Base-by-base conservation (phyloP, 305 asterid genomes). In the Fraxinus nigra region DNA sequence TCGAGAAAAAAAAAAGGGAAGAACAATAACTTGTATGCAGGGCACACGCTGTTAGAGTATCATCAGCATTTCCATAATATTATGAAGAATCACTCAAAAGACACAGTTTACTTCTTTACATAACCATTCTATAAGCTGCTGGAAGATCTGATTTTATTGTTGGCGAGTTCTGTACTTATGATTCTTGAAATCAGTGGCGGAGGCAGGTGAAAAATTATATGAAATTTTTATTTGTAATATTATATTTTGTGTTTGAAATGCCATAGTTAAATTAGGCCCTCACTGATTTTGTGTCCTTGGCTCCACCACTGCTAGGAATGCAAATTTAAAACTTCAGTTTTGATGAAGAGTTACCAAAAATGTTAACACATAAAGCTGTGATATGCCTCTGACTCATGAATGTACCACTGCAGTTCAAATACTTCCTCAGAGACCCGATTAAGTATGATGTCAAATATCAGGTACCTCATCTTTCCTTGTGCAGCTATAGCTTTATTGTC, bases 391-490 rank as follows among this genome's bases (percentile, higher is more conserved):
- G 65, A 78, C 30, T 38, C 4, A 3, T 54, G 59, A 61, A 30
- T 56, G 75, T 56, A 2, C 33, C 33, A 43, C 26, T 43, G 65
- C 79, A 75, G 79, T 22, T 59, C 81, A 78, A 54, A n/a, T 59
- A 56, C 56, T 78, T 78, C 20, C 70, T 78, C 34, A 61, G 54
- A 59, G 81, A 33, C 7, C 54, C 74, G 9, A 75, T 78, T 16
- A 59, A 34, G 14, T 35, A 56, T 16, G 78, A 40, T 35, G 40
- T 13, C 79, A 65, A 65, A 10, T 65, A 65, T 26, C 33, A 22
- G 73, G 73, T 65, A 65, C 8, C 8, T 24, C 13, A 16, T 63
- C 33, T 63, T 63, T 63, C 30, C 30, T 6, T 38, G 48, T 11
- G 54, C 54, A 43, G 54, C 54, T 10, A 43, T 43, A 43, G 16